Base-by-base conservation (phyloP, 768 basidiomycete genomes). In the Chalciporus chontae region DNA sequence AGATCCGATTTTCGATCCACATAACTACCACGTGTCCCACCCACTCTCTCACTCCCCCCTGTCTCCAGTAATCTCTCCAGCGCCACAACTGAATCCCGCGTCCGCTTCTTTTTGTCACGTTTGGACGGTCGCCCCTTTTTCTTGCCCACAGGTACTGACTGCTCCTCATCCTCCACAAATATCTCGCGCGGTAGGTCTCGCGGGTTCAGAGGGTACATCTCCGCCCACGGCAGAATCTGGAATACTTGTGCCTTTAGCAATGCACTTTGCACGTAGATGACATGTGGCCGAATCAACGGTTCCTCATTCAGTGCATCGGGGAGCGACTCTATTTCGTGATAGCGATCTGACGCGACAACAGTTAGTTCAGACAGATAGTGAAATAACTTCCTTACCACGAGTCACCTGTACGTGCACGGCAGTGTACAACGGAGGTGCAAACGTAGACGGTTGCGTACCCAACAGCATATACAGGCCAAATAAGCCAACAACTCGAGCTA, bases 381-480 rank as follows among this genome's bases (percentile, higher is more conserved):
- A 24, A 36, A 10, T 19, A 24, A 41, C 13, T 50, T 47, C 34
- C 67, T 49, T 62, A 80, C 85, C 85, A 45, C 77, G 69, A 13
- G 85, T 76, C 21, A 90, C 76, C 8, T 79, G 76, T 27, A 88
- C 76, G 52, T 81, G 75, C n/a, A 66, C 62, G n/a, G 79, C 55
- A 19, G 63, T 57, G 60, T 78, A 71, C 27, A 90, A 64, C 8
- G 73, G 56, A 18, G 84, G 83, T 4, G 73, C 69, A 4, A 79
- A 73, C 9, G 70, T 66, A 9, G 73, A 71, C 13, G 87, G 84
- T 66, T 90, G 90, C 9, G 85, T 83, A 48, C 69, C 71, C 61
- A 80, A 81, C 56, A 90, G 84, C 3, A 81, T 78, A 61, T 90
- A 90, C 41, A 86, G 62, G 4, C 76, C 83, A 61, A 90, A 89